phyloP scores from a whole-genome alignment of 2,329 filamentous ascomycete genomes.

The Nigrospora sphaerica region DNA sequence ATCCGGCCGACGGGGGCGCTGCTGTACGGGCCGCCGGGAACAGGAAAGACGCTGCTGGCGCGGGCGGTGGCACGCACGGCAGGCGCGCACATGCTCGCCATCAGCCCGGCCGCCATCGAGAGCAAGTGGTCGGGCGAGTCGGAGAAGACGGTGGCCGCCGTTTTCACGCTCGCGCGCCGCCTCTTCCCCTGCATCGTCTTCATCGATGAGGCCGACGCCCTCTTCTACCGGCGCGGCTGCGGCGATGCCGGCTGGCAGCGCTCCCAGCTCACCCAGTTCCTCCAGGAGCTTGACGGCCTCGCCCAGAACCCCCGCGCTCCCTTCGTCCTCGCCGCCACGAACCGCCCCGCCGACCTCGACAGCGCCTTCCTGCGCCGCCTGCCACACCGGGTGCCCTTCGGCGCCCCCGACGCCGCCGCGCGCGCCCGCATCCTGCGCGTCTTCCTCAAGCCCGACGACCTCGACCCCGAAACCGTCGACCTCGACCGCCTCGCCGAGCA shows the following conservation, averaged over 20 bases:
- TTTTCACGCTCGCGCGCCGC: constrained; percentile 59
- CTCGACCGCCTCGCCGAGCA: too few relatives aligned
- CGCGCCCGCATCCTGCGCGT: too few relatives aligned
- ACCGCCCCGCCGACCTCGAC: constrained; percentile 4
- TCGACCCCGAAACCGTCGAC: too few relatives aligned
- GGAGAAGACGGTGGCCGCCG: constrained; percentile 68
- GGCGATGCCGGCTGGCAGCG: constrained; percentile 67
- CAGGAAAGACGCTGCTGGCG: constrained; percentile 69
- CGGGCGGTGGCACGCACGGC: constrained; percentile 70
- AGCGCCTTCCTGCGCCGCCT: constrained; percentile 5
- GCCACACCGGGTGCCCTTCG: not conserved
- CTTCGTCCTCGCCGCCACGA: constrained; percentile 3
- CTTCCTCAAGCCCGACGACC: too few relatives aligned
- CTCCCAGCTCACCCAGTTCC: constrained; percentile 68
- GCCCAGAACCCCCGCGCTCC: constrained; percentile 7
- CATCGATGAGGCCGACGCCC: constrained; percentile 71
- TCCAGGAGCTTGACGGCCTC: constrained; percentile 69
- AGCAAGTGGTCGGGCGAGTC: constrained; percentile 72
- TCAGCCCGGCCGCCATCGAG: constrained; percentile 73
- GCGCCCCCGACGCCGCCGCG: too few relatives aligned
- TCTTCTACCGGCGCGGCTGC: constrained; percentile 66
- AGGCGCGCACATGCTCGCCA: constrained; percentile 75
- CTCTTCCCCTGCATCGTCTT: constrained; percentile 73
- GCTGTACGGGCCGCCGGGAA: constrained; percentile 68
- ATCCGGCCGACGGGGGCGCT: constrained; percentile 46